Evolutionary conservation across 179 eudicot genomes (phyloP).

Genomic region (Patellifolia procumbens): DNA sequence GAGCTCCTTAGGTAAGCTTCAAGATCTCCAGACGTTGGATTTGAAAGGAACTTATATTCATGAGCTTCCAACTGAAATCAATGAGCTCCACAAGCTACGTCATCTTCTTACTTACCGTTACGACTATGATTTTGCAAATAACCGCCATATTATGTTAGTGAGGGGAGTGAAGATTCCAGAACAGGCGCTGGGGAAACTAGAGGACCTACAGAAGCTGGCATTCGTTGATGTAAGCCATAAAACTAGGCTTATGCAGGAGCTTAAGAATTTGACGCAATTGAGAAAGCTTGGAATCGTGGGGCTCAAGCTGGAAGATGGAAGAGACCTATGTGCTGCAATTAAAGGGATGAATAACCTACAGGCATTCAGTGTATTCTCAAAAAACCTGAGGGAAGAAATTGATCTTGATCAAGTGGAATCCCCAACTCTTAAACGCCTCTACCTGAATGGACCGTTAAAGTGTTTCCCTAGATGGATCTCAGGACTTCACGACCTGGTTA

Average conservation of each 20-base stretch:
- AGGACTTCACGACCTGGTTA: constrained; percentile 7
- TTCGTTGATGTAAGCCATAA: constrained; percentile 20
- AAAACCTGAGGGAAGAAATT: neutral
- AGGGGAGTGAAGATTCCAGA: constrained; percentile 22
- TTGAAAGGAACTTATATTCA: constrained; percentile 20
- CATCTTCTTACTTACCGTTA: constrained; percentile 23
- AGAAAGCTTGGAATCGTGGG: constrained; percentile 30
- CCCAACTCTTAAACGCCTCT: constrained; percentile 20
- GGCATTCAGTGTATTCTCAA: constrained; percentile 11
- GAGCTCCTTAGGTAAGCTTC: constrained; percentile 30
- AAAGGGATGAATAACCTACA: constrained; percentile 26
- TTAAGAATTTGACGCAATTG: constrained; percentile 17
- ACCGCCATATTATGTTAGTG: neutral
- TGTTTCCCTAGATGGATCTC: constrained; percentile 21
- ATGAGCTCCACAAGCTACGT: constrained; percentile 15
- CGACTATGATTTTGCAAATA: neutral
- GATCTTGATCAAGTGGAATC: constrained; percentile 11
- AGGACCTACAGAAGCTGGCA: constrained; percentile 26
- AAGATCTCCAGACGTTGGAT: constrained; percentile 35
- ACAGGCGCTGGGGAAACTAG: neutral
- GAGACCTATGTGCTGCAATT: constrained; percentile 21
- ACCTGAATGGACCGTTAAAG: constrained; percentile 21
- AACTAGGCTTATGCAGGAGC: constrained; percentile 8
- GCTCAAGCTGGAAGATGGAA: neutral
- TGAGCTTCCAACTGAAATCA: constrained; percentile 29